These are phyloP conservation scores for Xylaria sp. DNA, from an alignment of 2,329 filamentous ascomycete genomes.

Conservation along the genomic window DNA sequence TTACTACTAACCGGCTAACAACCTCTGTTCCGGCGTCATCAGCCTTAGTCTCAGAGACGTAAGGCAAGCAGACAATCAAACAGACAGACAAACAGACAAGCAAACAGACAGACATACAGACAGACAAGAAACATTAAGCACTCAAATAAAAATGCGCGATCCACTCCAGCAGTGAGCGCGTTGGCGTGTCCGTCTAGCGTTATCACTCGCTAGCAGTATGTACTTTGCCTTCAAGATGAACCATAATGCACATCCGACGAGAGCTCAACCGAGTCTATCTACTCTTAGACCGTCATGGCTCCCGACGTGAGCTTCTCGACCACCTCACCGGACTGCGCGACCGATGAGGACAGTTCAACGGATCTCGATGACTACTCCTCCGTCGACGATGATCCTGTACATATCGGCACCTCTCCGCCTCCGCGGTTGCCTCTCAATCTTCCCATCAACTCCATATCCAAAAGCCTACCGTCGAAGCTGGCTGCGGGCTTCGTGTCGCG, in stretches of 20 bases:
- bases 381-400: slow-evolving; percentile 37
- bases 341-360: slow-evolving; percentile 15
- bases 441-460: slow-evolving; percentile 41
- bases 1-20: neutral
- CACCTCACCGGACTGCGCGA: slow-evolving; percentile 17
- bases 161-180: slow-evolving; percentile 18
- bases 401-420: slow-evolving; percentile 40
- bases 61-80: neutral
- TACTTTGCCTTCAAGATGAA: slow-evolving; percentile 30
- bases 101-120: neutral
- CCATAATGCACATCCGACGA: slow-evolving; percentile 21
- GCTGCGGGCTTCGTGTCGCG: slow-evolving; percentile 35
- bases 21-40: neutral
- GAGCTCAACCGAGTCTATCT: slow-evolving; percentile 25
- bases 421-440: slow-evolving; percentile 44
- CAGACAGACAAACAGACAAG: neutral
- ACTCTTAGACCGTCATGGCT: slow-evolving; percentile 28
- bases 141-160: slow-evolving; percentile 11
- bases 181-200: slow-evolving; percentile 13
- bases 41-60: neutral
- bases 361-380: slow-evolving; percentile 37
- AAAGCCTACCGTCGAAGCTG: slow-evolving; percentile 40
- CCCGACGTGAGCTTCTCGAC: slow-evolving; percentile 31
- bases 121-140: neutral
- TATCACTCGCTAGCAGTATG: slow-evolving; percentile 6